Conservation (phyloP, 371 early-diverging fungal species). For the Apophysomyces sp. region DNA sequence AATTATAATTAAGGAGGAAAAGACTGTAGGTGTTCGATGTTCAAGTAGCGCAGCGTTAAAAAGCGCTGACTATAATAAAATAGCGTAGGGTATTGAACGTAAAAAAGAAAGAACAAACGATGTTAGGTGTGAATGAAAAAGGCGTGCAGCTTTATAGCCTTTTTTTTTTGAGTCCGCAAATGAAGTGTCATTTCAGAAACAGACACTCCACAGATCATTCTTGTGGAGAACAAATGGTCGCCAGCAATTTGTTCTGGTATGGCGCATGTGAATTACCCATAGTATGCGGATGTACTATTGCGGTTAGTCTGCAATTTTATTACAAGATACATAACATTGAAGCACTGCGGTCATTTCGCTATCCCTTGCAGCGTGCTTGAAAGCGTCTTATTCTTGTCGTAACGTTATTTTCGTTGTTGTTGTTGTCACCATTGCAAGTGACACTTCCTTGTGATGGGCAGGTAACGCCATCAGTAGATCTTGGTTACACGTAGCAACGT, state of each 20-base stretch:
- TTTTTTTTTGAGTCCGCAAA: slow-evolving; percentile 2
- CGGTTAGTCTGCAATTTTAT: background rate
- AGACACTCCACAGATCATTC: background rate
- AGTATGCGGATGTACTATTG: slow-evolving; percentile 1
- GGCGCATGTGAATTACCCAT: slow-evolving; percentile 30
- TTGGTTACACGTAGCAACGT: background rate
- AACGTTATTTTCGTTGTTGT: background rate
- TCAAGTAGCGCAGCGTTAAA: background rate
- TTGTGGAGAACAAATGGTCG: slow-evolving; percentile 5
- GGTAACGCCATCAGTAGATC: background rate
- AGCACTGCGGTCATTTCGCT: background rate
- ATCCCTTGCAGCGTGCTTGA: background rate
- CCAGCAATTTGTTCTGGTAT: slow-evolving; percentile 5
- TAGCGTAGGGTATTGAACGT: background rate
- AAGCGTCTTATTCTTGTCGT: background rate
- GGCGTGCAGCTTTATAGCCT: slow-evolving; percentile 3
- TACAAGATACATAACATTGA: background rate
- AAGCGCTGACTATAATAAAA: background rate
- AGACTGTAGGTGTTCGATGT: slow-evolving; percentile 3
- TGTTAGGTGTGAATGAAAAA: slow-evolving; percentile 4
- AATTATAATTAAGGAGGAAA: background rate
- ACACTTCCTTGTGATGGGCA: background rate
- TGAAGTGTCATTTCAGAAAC: slow-evolving; percentile 1
- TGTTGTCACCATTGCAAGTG: background rate
- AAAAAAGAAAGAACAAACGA: slow-evolving; percentile 4